phyloP scores from a whole-genome alignment of 108 stramenopile species.

The Seminavis robusta region DNA sequence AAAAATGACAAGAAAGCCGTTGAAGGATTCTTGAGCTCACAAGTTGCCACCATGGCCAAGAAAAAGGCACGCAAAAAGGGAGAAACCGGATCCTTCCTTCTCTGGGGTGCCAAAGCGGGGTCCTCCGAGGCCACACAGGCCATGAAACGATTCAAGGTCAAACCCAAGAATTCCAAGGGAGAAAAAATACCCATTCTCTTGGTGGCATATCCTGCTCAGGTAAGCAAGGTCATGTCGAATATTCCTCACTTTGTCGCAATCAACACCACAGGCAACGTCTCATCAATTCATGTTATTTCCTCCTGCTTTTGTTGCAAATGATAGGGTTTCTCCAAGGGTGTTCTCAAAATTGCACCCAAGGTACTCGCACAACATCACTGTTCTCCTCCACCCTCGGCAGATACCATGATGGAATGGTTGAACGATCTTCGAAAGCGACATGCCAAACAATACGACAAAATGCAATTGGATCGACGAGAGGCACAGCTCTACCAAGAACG shows the following conservation, averaged over 20 bases:
- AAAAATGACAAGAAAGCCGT: constrained; percentile 30
- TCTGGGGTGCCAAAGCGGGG: constrained; percentile 64
- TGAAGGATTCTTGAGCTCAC: constrained; percentile 43
- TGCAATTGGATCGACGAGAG: constrained; percentile 58
- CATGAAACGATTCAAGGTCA: constrained; percentile 58
- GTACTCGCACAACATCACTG: constrained; percentile 80
- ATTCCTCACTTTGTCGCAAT: too few relatives aligned
- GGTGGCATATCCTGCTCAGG: constrained; percentile 53
- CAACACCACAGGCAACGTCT: too few relatives aligned
- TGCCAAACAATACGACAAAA: constrained; percentile 49
- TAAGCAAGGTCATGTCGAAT: neutral
- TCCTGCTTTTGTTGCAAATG: neutral
- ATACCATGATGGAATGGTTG: constrained; percentile 59
- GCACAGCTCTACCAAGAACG: constrained; percentile 48
- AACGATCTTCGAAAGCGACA: constrained; percentile 65
- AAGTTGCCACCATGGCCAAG: constrained; percentile 47
- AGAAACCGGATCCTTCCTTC: constrained; percentile 44
- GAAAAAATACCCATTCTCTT: constrained; percentile 46
- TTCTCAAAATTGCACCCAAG: constrained; percentile 11
- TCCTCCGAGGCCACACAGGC: constrained; percentile 49
- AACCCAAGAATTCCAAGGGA: constrained; percentile 27
- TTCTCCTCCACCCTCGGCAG: constrained; percentile 59
- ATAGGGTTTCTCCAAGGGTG: neutral
- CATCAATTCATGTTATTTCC: neutral
- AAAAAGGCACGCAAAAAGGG: constrained; percentile 46